Evolutionary conservation across 2,329 filamentous ascomycete species (phyloP).

Genomic region (Cylindrodendrum hubeiense): DNA sequence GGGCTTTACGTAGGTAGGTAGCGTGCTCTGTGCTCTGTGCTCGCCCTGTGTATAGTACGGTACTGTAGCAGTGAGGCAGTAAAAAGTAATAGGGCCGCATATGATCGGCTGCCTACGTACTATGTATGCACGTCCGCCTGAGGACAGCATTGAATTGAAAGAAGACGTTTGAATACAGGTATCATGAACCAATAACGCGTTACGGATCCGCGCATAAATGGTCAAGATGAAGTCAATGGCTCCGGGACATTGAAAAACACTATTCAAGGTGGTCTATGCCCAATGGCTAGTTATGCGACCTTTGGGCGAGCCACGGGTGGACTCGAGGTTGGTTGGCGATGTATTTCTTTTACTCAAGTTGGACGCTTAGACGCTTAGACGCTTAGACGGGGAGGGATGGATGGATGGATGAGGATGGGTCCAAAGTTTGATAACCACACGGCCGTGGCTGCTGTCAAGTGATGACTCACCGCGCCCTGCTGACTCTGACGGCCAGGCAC

Average conservation of each 20-base stretch:
- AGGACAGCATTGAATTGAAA: neutral
- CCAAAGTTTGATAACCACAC: constrained; percentile 8
- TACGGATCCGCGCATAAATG: neutral
- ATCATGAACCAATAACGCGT: neutral
- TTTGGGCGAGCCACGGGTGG: neutral
- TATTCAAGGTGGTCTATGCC: neutral
- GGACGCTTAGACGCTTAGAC: neutral
- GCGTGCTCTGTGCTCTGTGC: constrained; percentile 1
- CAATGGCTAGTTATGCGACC: neutral
- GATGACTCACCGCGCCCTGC: constrained; percentile 23
- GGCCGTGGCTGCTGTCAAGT: constrained; percentile 1
- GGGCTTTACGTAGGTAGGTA: constrained; percentile 35
- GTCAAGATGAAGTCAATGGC: neutral
- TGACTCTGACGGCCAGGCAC: neutral
- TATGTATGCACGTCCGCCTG: neutral
- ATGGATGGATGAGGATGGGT: neutral
- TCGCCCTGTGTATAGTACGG: neutral
- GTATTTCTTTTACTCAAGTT: neutral
- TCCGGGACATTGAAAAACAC: neutral
- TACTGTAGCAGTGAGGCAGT: neutral
- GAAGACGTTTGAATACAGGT: neutral
- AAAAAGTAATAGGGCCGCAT: neutral
- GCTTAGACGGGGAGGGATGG: too few species aligned
- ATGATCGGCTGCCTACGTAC: neutral
- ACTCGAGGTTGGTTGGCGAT: neutral